Base-by-base conservation (phyloP, 2,329 filamentous ascomycete genomes). In the Alternaria sp. region DNA sequence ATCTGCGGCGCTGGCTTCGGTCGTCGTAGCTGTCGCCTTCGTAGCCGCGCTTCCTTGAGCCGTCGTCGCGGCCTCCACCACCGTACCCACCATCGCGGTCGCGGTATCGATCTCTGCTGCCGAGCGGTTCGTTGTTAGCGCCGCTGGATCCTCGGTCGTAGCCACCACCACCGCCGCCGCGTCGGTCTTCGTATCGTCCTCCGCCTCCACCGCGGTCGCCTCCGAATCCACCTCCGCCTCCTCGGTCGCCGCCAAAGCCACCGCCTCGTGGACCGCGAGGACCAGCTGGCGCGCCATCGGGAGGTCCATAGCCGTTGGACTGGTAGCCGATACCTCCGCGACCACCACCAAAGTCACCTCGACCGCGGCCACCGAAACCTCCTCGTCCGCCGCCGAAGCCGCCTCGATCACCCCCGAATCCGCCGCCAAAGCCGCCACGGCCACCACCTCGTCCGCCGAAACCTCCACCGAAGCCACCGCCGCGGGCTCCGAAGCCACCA, bases 1-100 rank as follows among this genome's bases (percentile, higher is more conserved):
- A 90, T 76, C 88, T 84, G 75, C 88, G 84, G 77, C 87, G 85
- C 72, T 83, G 84, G 71, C 88, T 85, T 54, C 85, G 84, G 80
- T 97, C 94, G 76, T 97, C 93, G 82, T 94, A 90, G 69, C 88
- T 87, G 77, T 90, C 89, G 76, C 91, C 91, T 56, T 96, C 93
- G 80, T 91, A 77, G 52, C 77, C 74, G 78, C 80, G 66, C 69
- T 79, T 80, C 17, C 80, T 71, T 51, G 83, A 82, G 64, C 82
- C 79, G 64, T 85, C 83, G 68, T 75, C 73, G 11, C 72, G 67
- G 51, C 69, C 65, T 25, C 65, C 67, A 30, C 68, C 63, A 26
- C 62, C 64, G 57, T 67, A 64, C 36, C 67, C 69, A 65, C 66
- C 64, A n/a, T 75, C 74, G 32, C 73, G 69, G 59, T 76, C 75